These are phyloP conservation scores for Phytophthora hybrid DNA, from an alignment of 352 stramenopile genomes.

Conservation along the genomic window DNA sequence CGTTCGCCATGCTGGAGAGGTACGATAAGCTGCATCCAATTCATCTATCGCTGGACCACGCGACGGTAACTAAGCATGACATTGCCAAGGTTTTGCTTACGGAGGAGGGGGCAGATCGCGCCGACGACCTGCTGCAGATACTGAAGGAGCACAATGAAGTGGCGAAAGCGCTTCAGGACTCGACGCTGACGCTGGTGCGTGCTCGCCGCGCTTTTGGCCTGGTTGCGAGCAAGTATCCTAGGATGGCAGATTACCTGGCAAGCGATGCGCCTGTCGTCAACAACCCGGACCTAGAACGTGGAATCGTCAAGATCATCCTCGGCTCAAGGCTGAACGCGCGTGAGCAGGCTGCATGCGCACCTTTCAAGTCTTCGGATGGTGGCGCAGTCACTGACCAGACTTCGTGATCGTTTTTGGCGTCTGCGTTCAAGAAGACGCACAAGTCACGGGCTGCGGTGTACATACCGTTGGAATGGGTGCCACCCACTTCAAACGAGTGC, in stretches of 20 bases:
- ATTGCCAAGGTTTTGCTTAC: not conserved
- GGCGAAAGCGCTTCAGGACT: not conserved
- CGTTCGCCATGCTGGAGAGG: not conserved
- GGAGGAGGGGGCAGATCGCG: not conserved
- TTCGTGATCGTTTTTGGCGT: not conserved
- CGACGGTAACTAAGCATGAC: not conserved
- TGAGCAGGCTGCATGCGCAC: not conserved
- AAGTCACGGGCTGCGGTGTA: not conserved
- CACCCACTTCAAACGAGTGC: not conserved
- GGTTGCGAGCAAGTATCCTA: not conserved
- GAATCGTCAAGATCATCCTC: not conserved
- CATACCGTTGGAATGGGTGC: not conserved
- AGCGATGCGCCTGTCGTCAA: not conserved
- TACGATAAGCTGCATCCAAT: not conserved
- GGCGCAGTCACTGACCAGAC: not conserved
- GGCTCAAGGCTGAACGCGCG: not conserved
- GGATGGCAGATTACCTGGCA: not conserved
- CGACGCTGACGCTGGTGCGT: not conserved
- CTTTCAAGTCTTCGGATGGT: not conserved
- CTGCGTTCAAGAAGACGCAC: not conserved
- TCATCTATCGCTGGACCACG: not conserved
- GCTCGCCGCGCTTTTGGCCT: not conserved
- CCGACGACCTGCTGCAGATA: not conserved
- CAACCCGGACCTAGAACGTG: not conserved
- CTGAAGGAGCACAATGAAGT: not conserved